Evolutionary conservation across 1,284 basidiomycete species (phyloP), one percentile per base, ranked within the genome.

Genomic region (Malassezia restricta): DNA sequence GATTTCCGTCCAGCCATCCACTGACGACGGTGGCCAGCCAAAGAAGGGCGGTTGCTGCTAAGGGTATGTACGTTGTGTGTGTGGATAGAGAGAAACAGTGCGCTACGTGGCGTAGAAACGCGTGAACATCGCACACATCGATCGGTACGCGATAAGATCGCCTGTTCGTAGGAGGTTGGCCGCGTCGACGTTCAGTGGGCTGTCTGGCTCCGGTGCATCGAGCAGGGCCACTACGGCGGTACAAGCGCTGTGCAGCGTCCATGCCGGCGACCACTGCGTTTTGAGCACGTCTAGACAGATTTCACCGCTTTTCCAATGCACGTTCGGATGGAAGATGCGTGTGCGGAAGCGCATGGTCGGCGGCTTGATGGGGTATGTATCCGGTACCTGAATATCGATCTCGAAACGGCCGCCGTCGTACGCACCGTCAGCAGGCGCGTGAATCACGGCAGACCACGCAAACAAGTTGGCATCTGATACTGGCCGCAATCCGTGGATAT

Each of bases 31-130:
- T 20, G 70, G 70, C 46, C 58, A 61, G 49, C 56, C 62, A 45
- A 73, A 73, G 64, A 70, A 70, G 60, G 69, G 65, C 43, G 70
- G 70, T 30, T 73, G 70, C 61, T 73, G 70, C 51, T 73, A 58
- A 40, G 27, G 12, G 45, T 27, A 2, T n/a, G 6, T 14, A 27
- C n/a, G 43, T 35, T 41, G 27, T 28, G 11, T 32, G 14, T 33
- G 8, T 5, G 3, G 2, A 30, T 5, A 14, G 41, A 27, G 17
- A 43, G 24, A 43, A 40, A 32, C 32, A 40, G 45, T 17, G 37
- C 17, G 46, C 17, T 38, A 11, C 30, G n/a, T 15, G 33, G 53
- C 53, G 20, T 55, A 41, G 29, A 51, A 29, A 9, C 32, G 15
- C 6, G 63, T 65, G 41, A 65, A 69, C 62, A 69, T 61, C 37